phyloP scores from a whole-genome alignment of 2,329 filamentous ascomycete genomes.

The Sporothrix pseudoabietina region DNA sequence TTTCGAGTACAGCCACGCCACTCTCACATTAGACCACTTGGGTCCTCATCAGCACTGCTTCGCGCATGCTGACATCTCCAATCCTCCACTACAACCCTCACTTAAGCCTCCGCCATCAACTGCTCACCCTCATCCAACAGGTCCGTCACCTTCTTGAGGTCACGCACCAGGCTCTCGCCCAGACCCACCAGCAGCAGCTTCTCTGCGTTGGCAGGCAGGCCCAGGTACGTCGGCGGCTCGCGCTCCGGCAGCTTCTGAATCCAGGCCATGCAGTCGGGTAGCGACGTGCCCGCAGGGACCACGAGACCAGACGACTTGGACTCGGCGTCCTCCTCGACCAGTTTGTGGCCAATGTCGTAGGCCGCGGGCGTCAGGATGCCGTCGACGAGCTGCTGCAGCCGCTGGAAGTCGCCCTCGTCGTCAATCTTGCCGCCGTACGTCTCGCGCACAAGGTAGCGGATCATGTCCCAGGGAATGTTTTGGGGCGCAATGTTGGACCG shows the following conservation, averaged over 20 bases:
- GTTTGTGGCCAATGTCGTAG: constrained; percentile 88
- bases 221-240: constrained; percentile 93
- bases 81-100: background rate
- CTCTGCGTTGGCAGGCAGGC: constrained; percentile 92
- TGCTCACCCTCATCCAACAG: constrained; percentile 93
- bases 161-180: constrained; percentile 79
- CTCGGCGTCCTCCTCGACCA: constrained; percentile 62
- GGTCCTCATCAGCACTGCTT: background rate
- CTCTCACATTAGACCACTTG: background rate
- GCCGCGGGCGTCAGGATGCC: constrained; percentile 81
- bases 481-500: constrained; percentile 90
- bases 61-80: background rate
- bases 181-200: constrained; percentile 89
- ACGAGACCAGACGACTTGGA: constrained; percentile 65
- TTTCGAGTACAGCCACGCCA: constrained; percentile 8
- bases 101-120: constrained; percentile 45
- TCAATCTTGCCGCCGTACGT: constrained; percentile 99
- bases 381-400: constrained; percentile 72
- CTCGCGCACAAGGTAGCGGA: constrained; percentile 85
- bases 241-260: constrained; percentile 89
- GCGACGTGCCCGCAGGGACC: constrained; percentile 77
- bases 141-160: constrained; percentile 81
- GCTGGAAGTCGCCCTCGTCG: constrained; percentile 78
- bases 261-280: constrained; percentile 88
- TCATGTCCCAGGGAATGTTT: constrained; percentile 96